These are phyloP conservation scores for Solanum paucissectum DNA, from an alignment of 257 asterid species.

Conservation along the genomic window DNA sequence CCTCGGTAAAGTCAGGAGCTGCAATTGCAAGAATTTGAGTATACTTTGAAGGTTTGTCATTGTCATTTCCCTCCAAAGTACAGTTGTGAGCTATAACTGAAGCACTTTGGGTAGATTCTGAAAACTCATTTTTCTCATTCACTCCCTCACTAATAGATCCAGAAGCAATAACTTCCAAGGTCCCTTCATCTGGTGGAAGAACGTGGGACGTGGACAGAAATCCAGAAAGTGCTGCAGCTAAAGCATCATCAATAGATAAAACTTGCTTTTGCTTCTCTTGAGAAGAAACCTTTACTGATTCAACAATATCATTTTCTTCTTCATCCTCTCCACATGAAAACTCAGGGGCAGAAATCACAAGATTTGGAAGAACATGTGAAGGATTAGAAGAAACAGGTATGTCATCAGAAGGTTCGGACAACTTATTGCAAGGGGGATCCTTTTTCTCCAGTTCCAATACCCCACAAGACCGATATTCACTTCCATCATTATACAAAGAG, in stretches of 20 bases:
- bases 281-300: slow-evolving; percentile 27
- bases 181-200: slow-evolving; percentile 1
- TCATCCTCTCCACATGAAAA: slow-evolving; percentile 51
- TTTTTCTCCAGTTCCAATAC: slow-evolving; percentile 33
- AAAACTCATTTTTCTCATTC: slow-evolving; percentile 11
- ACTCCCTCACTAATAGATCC: background rate
- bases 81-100: slow-evolving; percentile 10
- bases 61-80: slow-evolving; percentile 16
- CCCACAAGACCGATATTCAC: slow-evolving; percentile 24
- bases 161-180: background rate
- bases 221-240: slow-evolving; percentile 80
- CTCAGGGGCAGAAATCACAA: slow-evolving; percentile 65
- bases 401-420: slow-evolving; percentile 18
- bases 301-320: slow-evolving; percentile 27
- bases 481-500: slow-evolving; percentile 36
- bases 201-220: slow-evolving; percentile 28
- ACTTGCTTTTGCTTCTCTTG: slow-evolving; percentile 23
- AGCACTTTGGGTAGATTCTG: slow-evolving; percentile 14
- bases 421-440: slow-evolving; percentile 21
- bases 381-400: slow-evolving; percentile 8
- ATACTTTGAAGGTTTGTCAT: slow-evolving; percentile 22
- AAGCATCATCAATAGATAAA: slow-evolving; percentile 64
- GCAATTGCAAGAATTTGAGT: slow-evolving; percentile 27
- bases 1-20: slow-evolving; percentile 55
- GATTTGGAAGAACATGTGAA: slow-evolving; percentile 34